These are phyloP conservation scores for Nephromyces sp. DNA, from an alignment of 169 alveolate genomes.

Conservation along the genomic window DNA sequence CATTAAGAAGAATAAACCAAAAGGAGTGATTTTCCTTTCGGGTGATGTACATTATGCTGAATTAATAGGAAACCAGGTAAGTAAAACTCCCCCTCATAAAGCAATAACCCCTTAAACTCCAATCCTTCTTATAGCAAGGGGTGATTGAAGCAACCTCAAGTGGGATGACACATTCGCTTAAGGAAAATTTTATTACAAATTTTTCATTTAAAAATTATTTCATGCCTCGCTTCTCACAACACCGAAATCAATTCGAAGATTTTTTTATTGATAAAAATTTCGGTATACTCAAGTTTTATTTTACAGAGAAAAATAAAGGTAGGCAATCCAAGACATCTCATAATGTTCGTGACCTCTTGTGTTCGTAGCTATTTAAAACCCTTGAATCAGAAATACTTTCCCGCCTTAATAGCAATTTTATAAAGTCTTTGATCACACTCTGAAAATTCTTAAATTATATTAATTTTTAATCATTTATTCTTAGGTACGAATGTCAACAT, in stretches of 20 bases:
- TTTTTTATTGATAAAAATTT: not conserved
- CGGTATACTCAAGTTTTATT: not conserved
- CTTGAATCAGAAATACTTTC: too few species aligned
- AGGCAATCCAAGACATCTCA: too few species aligned
- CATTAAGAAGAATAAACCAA: conserved; percentile 27
- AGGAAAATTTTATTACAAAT: not conserved
- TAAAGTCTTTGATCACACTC: too few species aligned
- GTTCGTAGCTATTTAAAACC: too few species aligned
- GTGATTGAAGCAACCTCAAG: not conserved
- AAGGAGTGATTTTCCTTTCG: conserved; percentile 38
- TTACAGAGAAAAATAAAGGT: not conserved
- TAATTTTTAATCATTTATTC: too few species aligned
- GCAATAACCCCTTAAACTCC: not conserved
- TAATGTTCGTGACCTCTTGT: too few species aligned
- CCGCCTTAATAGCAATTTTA: too few species aligned
- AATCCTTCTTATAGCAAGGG: not conserved
- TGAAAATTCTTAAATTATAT: too few species aligned
- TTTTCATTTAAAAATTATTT: not conserved
- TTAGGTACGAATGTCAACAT: too few species aligned
- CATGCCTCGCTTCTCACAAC: not conserved
- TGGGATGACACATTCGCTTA: not conserved
- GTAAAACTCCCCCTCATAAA: not conserved
- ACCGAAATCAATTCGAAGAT: not conserved
- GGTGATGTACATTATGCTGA: conserved; percentile 53
- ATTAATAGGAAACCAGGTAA: conserved; percentile 23